A percentile compares a stretch with the other conserved stretches of the same genome.
Conservation (phyloP, 148 eudicot genomes). For the Persicaria tinctoria region DNA sequence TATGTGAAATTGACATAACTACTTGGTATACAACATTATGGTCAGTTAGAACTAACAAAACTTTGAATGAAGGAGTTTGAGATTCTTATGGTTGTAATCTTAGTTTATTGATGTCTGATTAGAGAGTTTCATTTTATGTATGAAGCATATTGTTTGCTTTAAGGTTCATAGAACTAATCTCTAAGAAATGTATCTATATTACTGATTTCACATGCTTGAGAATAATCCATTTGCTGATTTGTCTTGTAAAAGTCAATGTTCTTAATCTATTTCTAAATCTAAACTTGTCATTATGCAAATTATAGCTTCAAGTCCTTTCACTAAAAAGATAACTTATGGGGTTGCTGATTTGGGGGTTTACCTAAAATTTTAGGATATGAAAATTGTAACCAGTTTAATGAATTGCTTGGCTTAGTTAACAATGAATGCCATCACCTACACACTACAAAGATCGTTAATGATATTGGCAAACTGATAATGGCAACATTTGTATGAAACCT, state of each 20-base stretch:
- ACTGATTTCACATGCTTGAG: too few species aligned
- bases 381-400: too few species aligned
- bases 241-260: not conserved
- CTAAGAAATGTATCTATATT: not conserved
- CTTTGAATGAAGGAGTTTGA: not conserved
- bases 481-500: too few species aligned
- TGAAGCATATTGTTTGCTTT: not conserved
- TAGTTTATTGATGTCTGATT: not conserved
- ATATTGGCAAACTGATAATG: too few species aligned
- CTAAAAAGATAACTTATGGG: constrained; percentile 64
- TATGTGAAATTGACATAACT: not conserved
- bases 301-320: constrained; percentile 91
- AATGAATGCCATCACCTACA: too few species aligned
- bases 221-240: not conserved
- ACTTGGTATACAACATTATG: not conserved
- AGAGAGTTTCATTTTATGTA: not conserved
- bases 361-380: too few species aligned
- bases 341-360: too few species aligned
- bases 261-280: not conserved
- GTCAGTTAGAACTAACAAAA: not conserved
- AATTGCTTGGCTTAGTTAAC: too few species aligned
- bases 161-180: not conserved
- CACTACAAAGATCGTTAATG: too few species aligned
- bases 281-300: constrained; percentile 35
- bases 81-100: not conserved